phyloP scores from a whole-genome alignment of 192 early-diverging fungal species.

The Coemansia sp. region DNA sequence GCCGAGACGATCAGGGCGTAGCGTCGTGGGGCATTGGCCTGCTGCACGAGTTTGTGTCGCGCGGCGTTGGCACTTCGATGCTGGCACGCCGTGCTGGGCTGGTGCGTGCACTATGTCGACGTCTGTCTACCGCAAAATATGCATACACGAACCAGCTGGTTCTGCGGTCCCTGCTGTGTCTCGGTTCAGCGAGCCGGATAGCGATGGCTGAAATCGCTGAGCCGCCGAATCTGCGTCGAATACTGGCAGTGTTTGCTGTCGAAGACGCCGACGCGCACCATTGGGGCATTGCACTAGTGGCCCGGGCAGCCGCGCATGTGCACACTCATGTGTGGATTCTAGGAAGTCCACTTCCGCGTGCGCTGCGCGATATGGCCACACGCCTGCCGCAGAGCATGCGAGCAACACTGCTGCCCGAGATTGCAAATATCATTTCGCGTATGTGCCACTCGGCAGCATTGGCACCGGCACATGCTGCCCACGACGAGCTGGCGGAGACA shows the following conservation, averaged over 20 bases:
- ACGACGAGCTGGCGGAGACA: slow-evolving; percentile 17
- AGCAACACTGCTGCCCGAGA: slow-evolving; percentile 30
- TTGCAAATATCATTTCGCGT: slow-evolving; percentile 32
- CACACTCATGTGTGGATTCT: slow-evolving; percentile 44
- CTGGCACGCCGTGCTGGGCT: slow-evolving; percentile 31
- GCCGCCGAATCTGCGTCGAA: slow-evolving; percentile 37
- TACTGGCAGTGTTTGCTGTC: slow-evolving; percentile 30
- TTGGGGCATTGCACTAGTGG: slow-evolving; percentile 38
- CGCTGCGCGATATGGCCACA: slow-evolving; percentile 12
- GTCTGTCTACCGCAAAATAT: slow-evolving; percentile 38
- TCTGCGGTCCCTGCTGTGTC: slow-evolving; percentile 44
- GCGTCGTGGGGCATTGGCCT: slow-evolving; percentile 52
- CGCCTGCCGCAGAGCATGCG: slow-evolving; percentile 9
- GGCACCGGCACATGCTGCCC: slow-evolving; percentile 15
- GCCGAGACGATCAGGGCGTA: slow-evolving; percentile 41
- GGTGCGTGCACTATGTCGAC: slow-evolving; percentile 36
- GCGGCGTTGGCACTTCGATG: slow-evolving; percentile 26
- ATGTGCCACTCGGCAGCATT: slow-evolving; percentile 31
- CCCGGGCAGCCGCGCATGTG: slow-evolving; percentile 17
- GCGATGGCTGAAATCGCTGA: slow-evolving; percentile 20
- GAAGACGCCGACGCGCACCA: slow-evolving; percentile 35
- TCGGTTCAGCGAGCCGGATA: slow-evolving; percentile 15
- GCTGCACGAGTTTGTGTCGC: slow-evolving; percentile 49
- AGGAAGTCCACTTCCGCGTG: slow-evolving; percentile 28
- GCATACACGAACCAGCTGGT: slow-evolving; percentile 51